Evolutionary conservation across 1,284 basidiomycete genomes (phyloP).

Genomic region (Malassezia pachydermatis): DNA sequence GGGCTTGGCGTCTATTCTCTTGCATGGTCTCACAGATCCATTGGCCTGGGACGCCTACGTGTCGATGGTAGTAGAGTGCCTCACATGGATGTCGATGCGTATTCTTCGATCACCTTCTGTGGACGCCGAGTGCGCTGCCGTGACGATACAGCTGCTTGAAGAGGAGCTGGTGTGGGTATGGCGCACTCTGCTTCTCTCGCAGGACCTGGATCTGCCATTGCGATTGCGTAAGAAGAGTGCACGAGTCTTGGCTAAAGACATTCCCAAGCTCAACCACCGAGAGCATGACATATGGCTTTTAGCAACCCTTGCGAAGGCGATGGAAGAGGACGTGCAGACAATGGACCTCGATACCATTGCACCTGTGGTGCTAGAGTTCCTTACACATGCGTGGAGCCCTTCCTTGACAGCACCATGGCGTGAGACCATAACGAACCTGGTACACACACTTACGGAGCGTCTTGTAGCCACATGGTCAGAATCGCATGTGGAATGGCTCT

Average conservation of each 20-base stretch:
- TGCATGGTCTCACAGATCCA: conserved; percentile 43
- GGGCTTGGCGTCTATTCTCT: conserved; percentile 60
- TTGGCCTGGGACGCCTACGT: conserved; percentile 54
- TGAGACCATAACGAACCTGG: neutral
- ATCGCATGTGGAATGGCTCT: neutral
- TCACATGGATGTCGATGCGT: conserved; percentile 53
- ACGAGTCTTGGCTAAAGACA: conserved; percentile 1
- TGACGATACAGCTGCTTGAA: neutral
- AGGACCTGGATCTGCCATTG: neutral
- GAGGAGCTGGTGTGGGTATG: conserved; percentile 14
- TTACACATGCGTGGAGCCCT: neutral
- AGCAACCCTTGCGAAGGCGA: neutral
- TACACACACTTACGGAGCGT: neutral
- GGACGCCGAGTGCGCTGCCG: neutral
- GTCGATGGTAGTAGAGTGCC: conserved; percentile 61
- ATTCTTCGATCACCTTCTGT: conserved; percentile 2
- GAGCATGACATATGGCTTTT: neutral
- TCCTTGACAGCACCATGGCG: no score
- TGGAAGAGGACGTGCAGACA: neutral
- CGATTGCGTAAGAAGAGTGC: conserved; percentile 4
- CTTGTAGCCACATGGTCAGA: neutral
- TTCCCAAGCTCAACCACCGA: neutral
- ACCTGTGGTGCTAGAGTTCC: neutral
- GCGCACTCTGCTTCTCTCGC: neutral
- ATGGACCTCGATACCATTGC: neutral